Evolutionary conservation across 148 eudicot genomes (phyloP), one percentile per base, ranked within the genome.

Genomic region (Vaccinium corymbosum): DNA sequence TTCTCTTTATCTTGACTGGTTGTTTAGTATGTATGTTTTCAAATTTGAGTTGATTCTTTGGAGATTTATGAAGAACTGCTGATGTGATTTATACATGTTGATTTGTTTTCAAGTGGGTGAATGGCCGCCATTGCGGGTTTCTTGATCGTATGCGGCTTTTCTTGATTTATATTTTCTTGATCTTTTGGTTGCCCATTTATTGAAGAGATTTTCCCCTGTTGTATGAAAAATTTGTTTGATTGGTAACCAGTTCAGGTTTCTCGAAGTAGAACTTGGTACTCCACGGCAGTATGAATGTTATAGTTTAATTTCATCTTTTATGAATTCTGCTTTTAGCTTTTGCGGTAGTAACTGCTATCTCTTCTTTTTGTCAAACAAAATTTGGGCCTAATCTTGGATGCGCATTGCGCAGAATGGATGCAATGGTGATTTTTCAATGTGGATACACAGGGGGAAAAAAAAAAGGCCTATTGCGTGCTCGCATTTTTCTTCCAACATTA

Each of bases 351-450:
- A 50, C 9, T 35, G 38, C 38, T 11, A 2, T 13, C 15, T 53
- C 15, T 53, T 13, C 6, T 25, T 13, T n/a, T 16, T 81, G 72
- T 19, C 7, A 4, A 5, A 52, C 20, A 27, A 12, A 68, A 27
- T 27, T 49, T 82, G 78, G 78, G 71, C 32, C 77, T 27, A 48
- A 3, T 22, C 49, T 52, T 70, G 84, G 53, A 29, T 68, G 70
- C 42, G 50, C 46, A 42, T 5, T 42, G 48, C 38, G 8, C 64
- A 22, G 59, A 25, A 78, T 55, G 20, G 13, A 19, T 78, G 20
- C 29, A 78, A 50, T 52, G 80, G 38, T 38, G 52, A 12, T 56
- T 5, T 25, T 79, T 53, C 50, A 32, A 38, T 15, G 50, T 0
- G 11, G 48, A 27, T 79, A 55, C 12, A 32, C 27, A 42, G 12